Evolutionary conservation across 805 yeast species (phyloP).

Genomic region (Sungouiella blattae): DNA sequence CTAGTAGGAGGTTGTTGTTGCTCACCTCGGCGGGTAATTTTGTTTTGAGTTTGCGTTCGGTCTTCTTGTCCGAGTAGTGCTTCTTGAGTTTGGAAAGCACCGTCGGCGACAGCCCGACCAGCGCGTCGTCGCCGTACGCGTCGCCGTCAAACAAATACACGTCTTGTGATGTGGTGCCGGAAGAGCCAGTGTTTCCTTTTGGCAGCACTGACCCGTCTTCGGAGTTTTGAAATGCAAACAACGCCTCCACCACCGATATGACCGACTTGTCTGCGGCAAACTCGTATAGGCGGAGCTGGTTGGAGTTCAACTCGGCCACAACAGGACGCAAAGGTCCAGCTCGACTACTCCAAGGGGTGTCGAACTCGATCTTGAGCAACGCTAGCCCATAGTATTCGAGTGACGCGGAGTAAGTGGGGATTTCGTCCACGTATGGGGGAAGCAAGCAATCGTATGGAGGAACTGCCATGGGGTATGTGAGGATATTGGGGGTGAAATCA

Average conservation of each 20-base stretch:
- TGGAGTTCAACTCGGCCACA: constrained; percentile 36
- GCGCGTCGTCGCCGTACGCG: constrained; percentile 26
- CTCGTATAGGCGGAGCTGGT: constrained; percentile 33
- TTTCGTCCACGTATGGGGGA: constrained; percentile 17
- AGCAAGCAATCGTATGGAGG: not conserved
- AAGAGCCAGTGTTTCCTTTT: no score
- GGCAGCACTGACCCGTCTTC: constrained; percentile 15
- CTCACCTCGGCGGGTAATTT: constrained; percentile 17
- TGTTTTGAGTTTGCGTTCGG: constrained; percentile 12
- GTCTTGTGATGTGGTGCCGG: not conserved
- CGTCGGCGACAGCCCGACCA: constrained; percentile 3
- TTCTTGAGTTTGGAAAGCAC: constrained; percentile 18
- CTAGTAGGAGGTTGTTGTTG: constrained; percentile 36
- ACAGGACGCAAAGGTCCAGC: constrained; percentile 34
- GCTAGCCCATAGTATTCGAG: constrained; percentile 31
- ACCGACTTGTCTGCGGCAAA: constrained; percentile 21
- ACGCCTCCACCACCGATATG: constrained; percentile 22
- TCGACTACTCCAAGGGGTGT: constrained; percentile 32
- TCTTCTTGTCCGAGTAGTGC: constrained; percentile 15
- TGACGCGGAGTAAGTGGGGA: constrained; percentile 32
- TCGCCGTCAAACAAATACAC: constrained; percentile 25
- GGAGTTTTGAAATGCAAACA: constrained; percentile 29
- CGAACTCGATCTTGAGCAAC: constrained; percentile 33
- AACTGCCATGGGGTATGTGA: no score
- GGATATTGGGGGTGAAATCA: no score